Evolutionary conservation across 768 basidiomycete species (phyloP).

Genomic region (Kwoniella europaea): DNA sequence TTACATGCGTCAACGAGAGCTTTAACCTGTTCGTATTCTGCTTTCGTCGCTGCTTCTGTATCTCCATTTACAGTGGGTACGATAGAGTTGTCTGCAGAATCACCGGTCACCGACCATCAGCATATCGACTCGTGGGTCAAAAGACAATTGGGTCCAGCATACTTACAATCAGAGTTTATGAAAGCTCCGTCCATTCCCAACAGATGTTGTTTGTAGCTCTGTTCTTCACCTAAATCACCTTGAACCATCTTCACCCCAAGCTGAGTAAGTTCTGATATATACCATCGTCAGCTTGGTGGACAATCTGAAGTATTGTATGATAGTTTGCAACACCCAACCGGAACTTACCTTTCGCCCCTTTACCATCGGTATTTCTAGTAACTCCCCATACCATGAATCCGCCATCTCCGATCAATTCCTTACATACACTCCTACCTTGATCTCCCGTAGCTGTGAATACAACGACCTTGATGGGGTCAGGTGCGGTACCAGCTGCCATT

Average conservation of each 20-base stretch:
- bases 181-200: constrained; percentile 32
- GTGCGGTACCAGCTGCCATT: constrained; percentile 14
- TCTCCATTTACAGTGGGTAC: not conserved
- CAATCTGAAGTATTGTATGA: no score
- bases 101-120: no score
- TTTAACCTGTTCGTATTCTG: constrained; percentile 1
- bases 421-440: constrained; percentile 30
- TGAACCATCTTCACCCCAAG: constrained; percentile 29
- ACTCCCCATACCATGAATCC: constrained; percentile 22
- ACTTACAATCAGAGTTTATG: constrained; percentile 36
- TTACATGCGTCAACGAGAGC: constrained; percentile 12
- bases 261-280: not conserved
- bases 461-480: constrained; percentile 11
- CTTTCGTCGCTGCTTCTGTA: not conserved
- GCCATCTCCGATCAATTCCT: constrained; percentile 20
- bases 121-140: no score
- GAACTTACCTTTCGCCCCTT: constrained; percentile 20
- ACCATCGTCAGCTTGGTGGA: not conserved
- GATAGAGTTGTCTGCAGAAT: not conserved
- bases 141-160: not conserved
- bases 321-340: not conserved
- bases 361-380: constrained; percentile 17
- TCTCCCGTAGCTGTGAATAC: constrained; percentile 34
- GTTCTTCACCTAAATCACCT: constrained; percentile 24
- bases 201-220: constrained; percentile 21